Base-by-base conservation (phyloP, 306 rosid genomes). In the Geum urbanum region DNA sequence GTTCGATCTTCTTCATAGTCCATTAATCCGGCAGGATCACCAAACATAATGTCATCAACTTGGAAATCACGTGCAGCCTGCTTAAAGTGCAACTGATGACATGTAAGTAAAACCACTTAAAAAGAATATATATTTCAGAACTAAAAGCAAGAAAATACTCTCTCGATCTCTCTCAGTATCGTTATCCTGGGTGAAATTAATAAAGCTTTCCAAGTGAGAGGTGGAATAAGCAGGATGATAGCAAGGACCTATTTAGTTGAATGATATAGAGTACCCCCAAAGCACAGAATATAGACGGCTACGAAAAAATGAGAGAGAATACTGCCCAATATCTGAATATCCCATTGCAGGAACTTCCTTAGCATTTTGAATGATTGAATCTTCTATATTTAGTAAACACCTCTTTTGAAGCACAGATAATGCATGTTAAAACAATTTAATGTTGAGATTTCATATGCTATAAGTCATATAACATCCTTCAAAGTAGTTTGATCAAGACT, bases 1-100 rank as follows among this genome's bases (percentile, higher is more conserved):
- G 66, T 55, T 15, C 55, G 74, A 44, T 70, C 74, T 55, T 69
- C 73, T 56, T 70, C 74, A 24, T 56, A 70, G 74, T 70, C 74
- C 74, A 70, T 70, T 56, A 70, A 45, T 18, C 74, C 74, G 27
- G 66, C 54, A 2, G 51, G 48, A 14, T 70, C 74, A 22, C 74
- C 74, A 56, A 22, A 46, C 46, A 70, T 61, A 44, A 44, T 24
- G 64, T 70, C 74, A 55, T 44, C 74, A 45, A 70, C 65, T 55
- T 45, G 73, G 44, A 55, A 43, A n/a, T 44, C 73, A 43, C 55
- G 74, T n/a, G 64, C 70, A 45, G 7, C 69, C 54, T 65, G 69
- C 69, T 63, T n/a, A 63, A 63, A 20, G 35, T 41, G 62, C 15
- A 41, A 20, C 61, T 58, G 46, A 19, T 41, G 22, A 46, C 73